phyloP scores from a whole-genome alignment of 306 rosid genomes.

The Begonia loranthoides region DNA sequence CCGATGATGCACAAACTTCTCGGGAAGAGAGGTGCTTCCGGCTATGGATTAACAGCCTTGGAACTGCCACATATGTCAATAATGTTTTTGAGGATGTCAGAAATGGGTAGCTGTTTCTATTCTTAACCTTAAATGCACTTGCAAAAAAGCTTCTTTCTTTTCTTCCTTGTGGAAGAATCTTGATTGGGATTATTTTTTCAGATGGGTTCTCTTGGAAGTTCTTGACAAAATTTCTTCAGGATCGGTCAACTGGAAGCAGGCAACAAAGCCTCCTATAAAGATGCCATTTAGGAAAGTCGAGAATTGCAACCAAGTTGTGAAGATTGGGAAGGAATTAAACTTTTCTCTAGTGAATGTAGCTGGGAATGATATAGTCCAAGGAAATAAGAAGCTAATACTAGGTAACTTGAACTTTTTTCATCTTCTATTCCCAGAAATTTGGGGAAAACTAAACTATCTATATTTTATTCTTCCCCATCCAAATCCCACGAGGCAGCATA shows the following conservation, averaged over 20 bases:
- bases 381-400: slow-evolving; percentile 89
- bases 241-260: slow-evolving; percentile 93
- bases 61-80: slow-evolving; percentile 68
- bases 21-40: slow-evolving; percentile 97
- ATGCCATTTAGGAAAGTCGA: slow-evolving; percentile 98
- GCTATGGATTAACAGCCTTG: slow-evolving; percentile 97
- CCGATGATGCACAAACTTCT: slow-evolving; percentile 90
- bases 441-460: background rate
- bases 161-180: slow-evolving; percentile 1
- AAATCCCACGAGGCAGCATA: slow-evolving; percentile 36
- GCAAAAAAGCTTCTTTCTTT: background rate
- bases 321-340: slow-evolving; percentile 71
- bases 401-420: slow-evolving; percentile 33
- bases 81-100: slow-evolving; percentile 95
- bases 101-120: slow-evolving; percentile 54
- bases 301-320: slow-evolving; percentile 92
- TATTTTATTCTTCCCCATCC: background rate
- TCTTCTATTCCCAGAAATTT: background rate
- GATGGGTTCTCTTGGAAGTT: slow-evolving; percentile 97
- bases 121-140: background rate
- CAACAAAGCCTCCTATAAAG: slow-evolving; percentile 95
- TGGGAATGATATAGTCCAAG: slow-evolving; percentile 96
- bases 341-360: slow-evolving; percentile 93
- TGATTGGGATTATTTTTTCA: slow-evolving; percentile 27
- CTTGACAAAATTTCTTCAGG: slow-evolving; percentile 84